Base-by-base conservation (phyloP, 1,284 basidiomycete species). In the Leccinum fallax region DNA sequence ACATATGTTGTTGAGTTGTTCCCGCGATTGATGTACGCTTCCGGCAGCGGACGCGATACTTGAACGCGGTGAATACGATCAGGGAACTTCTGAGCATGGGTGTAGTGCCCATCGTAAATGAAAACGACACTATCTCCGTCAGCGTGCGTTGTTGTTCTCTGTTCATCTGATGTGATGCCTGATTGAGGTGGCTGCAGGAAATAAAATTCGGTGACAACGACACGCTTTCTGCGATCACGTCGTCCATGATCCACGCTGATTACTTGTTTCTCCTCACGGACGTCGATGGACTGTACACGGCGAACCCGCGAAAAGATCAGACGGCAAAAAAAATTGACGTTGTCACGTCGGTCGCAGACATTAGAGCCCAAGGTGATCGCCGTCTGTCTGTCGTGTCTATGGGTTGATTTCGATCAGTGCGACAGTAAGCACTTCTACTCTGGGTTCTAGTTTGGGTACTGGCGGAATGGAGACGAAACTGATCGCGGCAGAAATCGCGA, bases 141-240 rank as follows among this genome's bases (percentile, higher is more conserved):
- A 94, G 92, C 77, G 94, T 95, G 73, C 76, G 90, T 85, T 7
- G 30, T 3, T 11, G 24, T 53, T 59, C n/a, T 5, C 34, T 5
- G 0, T n/a, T 36, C 34, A 3, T 38, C 53, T 43, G 11, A 7
- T 34, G 2, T 34, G 54, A 6, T 58, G n/a, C 19, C 5, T 46
- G 53, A 49, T 38, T 60, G 56, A 72, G 36, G 9, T 40, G 2
- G 46, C 15, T 4, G 10, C 69, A 95, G 93, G 97, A 99, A 89
- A 97, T 99, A 68, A 97, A 97, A 90, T 99, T 99, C 71, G 97
- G 97, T 57, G 97, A 99, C 79, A 99, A 99, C 74, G 97, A 99
- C 74, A 98, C 97, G 0, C 81, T 99, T 19, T 98, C 95, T 30
- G 97, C 97, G 21, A 96, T 99, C 69, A 95, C 97, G 1, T 93